Conservation (phyloP, 176 grass and related monocot genomes). For the sorghum (Sorghum bicolor) region DNA sequence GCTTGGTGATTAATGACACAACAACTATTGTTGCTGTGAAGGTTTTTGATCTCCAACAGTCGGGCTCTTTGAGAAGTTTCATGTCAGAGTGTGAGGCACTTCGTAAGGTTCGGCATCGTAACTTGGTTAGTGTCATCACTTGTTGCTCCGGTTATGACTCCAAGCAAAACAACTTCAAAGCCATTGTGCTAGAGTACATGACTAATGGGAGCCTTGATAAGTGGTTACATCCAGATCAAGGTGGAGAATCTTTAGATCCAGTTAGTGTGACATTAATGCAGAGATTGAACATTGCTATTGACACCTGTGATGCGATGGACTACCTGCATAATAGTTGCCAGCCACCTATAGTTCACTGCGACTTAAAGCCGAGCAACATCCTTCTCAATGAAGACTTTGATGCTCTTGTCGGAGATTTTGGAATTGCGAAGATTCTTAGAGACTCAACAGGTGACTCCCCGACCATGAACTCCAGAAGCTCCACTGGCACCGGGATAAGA, state of each 20-base stretch:
- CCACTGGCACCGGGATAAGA: background rate
- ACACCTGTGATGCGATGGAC: background rate
- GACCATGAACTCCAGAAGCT: background rate
- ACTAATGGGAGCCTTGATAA: background rate
- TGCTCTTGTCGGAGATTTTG: background rate
- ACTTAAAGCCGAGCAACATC: background rate
- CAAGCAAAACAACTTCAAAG: background rate
- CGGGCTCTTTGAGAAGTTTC: background rate
- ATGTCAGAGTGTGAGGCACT: background rate
- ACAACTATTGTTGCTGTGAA: background rate
- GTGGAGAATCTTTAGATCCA: background rate
- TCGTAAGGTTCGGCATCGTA: background rate
- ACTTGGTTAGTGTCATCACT: background rate
- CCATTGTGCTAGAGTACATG: background rate
- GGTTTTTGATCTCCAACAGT: background rate
- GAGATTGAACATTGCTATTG: background rate
- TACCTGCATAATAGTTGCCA: background rate
- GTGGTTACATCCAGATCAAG: background rate
- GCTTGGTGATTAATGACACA: background rate
- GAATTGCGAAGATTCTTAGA: background rate
- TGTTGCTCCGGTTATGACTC: background rate
- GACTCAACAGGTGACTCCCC: background rate
- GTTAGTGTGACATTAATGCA: background rate
- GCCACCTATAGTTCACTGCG: background rate
- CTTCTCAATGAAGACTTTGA: background rate